phyloP scores from a whole-genome alignment of 192 early-diverging fungal species.

The Diversispora eburnea region DNA sequence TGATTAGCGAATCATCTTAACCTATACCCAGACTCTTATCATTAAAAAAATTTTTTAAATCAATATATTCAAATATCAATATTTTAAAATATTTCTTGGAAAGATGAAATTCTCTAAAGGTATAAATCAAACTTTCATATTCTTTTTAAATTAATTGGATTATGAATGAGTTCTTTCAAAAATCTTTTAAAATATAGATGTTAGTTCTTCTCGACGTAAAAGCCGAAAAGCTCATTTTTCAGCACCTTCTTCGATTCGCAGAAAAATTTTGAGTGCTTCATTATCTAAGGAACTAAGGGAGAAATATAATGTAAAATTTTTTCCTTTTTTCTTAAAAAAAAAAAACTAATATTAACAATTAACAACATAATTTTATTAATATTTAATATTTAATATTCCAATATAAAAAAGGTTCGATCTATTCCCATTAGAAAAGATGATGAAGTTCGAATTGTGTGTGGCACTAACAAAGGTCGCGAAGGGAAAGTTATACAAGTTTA shows the following conservation, averaged over 20 bases:
- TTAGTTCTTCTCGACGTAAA: slow-evolving; percentile 89
- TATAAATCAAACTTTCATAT: neutral
- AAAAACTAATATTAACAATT: slow-evolving; percentile 4
- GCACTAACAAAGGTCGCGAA: slow-evolving; percentile 93
- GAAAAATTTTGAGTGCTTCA: slow-evolving; percentile 94
- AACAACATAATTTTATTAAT: neutral
- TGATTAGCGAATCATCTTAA: too few relatives aligned
- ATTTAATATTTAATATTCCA: slow-evolving; percentile 4
- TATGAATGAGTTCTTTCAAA: neutral
- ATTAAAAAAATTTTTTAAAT: neutral
- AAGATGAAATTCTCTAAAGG: slow-evolving; percentile 22
- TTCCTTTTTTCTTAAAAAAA: slow-evolving; percentile 15
- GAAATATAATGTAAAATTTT: slow-evolving; percentile 81
- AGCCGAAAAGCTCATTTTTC: slow-evolving; percentile 98
- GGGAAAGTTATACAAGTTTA: slow-evolving; percentile 96
- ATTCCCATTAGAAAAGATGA: slow-evolving; percentile 97
- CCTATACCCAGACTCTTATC: too few relatives aligned
- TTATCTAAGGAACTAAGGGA: slow-evolving; percentile 98
- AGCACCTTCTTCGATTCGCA: slow-evolving; percentile 88
- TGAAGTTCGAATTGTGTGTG: slow-evolving; percentile 94
- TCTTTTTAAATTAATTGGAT: neutral
- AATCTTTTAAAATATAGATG: slow-evolving; percentile 50
- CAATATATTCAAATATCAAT: neutral
- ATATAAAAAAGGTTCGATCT: slow-evolving; percentile 66
- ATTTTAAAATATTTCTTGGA: neutral